Evolutionary conservation across 2,329 filamentous ascomycete genomes (phyloP).

Genomic region (Arthrobotrys conoides): DNA sequence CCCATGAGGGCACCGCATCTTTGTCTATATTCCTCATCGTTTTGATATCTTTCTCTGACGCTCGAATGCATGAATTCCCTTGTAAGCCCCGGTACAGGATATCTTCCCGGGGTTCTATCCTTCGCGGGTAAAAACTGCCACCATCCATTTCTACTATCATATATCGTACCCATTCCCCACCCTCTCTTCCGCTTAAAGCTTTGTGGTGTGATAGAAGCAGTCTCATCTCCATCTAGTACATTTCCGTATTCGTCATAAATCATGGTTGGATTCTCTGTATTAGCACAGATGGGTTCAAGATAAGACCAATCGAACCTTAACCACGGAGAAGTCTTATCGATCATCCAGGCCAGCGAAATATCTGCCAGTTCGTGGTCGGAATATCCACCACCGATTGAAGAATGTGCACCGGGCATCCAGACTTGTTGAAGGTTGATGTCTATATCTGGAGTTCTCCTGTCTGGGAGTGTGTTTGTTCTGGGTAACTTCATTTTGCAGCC

Average conservation of each 20-base stretch:
- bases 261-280: conserved; percentile 40
- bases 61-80: conserved; percentile 61
- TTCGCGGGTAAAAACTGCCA: conserved; percentile 61
- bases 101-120: conserved; percentile 64
- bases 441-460: conserved; percentile 23
- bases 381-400: conserved; percentile 69
- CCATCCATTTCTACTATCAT: conserved; percentile 64
- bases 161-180: conserved; percentile 66
- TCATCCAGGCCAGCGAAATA: conserved; percentile 71
- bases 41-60: conserved; percentile 61
- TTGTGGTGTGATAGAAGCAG: conserved; percentile 22
- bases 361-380: conserved; percentile 70
- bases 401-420: conserved; percentile 66
- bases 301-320: conserved; percentile 66
- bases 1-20: conserved; percentile 48
- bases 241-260: conserved; percentile 51
- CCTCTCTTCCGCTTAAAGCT: conserved; percentile 61
- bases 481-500: conserved; percentile 64
- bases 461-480: conserved; percentile 59
- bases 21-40: conserved; percentile 52
- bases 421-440: conserved; percentile 60
- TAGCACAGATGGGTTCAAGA: conserved; percentile 63
- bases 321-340: conserved; percentile 67
- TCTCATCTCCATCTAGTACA: conserved; percentile 33
- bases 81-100: conserved; percentile 62